Percentiles rank a stretch among this genome's conserved stretches.
Conservation (phyloP, 1,139 yeast genomes). For the Hansenula lynferdii region DNA sequence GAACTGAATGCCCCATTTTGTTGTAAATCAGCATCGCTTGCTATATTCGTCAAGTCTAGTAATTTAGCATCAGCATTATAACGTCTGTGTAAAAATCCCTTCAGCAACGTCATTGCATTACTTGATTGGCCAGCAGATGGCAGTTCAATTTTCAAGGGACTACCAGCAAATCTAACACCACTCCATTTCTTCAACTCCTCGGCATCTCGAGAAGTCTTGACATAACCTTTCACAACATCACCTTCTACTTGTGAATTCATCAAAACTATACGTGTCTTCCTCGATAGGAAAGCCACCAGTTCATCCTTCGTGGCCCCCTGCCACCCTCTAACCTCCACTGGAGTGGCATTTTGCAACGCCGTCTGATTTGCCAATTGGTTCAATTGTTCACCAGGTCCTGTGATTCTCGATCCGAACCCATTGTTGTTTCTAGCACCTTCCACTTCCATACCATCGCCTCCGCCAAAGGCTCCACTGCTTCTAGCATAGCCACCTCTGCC, state of each 20-base stretch:
- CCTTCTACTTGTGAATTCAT: conserved; percentile 42
- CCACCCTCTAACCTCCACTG: conserved; percentile 75
- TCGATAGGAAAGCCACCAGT: conserved; percentile 58
- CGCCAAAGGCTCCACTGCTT: conserved; percentile 1
- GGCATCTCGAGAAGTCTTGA: conserved; percentile 51
- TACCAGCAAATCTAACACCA: conserved; percentile 82
- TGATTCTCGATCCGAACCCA: conserved; percentile 4
- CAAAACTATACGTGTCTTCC: conserved; percentile 60
- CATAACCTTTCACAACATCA: conserved; percentile 50
- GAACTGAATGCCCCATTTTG: conserved; percentile 64
- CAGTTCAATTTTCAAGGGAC: conserved; percentile 50
- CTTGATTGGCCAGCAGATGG: conserved; percentile 19
- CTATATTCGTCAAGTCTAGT: conserved; percentile 66
- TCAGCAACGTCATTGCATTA: conserved; percentile 57
- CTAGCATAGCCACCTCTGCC: conserved; percentile 10
- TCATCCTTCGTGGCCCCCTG: conserved; percentile 72
- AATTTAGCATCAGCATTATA: conserved; percentile 62
- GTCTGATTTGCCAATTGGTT: conserved; percentile 11
- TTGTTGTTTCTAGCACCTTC: neutral
- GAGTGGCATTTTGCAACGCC: conserved; percentile 20
- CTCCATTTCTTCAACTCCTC: conserved; percentile 54
- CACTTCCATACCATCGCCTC: neutral
- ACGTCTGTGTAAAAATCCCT: conserved; percentile 56
- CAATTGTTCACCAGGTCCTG: conserved; percentile 11
- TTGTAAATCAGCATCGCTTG: conserved; percentile 57